Conservation (phyloP, 192 early-diverging fungal species). For the Diversispora epigaea region DNA sequence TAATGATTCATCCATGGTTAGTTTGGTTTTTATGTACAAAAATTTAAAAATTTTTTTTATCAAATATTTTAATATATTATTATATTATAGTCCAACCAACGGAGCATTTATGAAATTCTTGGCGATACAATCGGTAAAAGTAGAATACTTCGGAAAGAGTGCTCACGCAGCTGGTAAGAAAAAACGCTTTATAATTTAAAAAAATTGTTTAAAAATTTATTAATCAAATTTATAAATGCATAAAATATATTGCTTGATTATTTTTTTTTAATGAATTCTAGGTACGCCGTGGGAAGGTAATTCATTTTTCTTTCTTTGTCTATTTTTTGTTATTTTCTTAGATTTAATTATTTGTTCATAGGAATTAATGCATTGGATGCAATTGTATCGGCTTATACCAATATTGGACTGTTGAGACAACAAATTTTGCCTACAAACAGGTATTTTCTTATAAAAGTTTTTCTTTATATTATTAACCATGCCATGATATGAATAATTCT, state of each 20-base stretch:
- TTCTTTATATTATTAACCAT: neutral
- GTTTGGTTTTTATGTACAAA: neutral
- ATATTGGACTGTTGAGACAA: slow-evolving; percentile 68
- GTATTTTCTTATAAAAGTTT: neutral
- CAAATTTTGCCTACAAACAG: slow-evolving; percentile 67
- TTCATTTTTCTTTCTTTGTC: too few species aligned
- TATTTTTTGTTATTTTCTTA: neutral
- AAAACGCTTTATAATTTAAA: neutral
- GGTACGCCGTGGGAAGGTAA: neutral
- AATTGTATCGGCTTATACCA: slow-evolving; percentile 60
- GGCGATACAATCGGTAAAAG: slow-evolving; percentile 42
- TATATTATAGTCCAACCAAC: slow-evolving; percentile 43
- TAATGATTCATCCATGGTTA: slow-evolving; percentile 81
- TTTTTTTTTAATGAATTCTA: too few species aligned
- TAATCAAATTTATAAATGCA: neutral
- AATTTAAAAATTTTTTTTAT: neutral
- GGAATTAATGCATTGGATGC: slow-evolving; percentile 83
- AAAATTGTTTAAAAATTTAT: neutral
- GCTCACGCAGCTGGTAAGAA: slow-evolving; percentile 64
- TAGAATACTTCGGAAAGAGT: slow-evolving; percentile 71
- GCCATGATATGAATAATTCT: neutral
- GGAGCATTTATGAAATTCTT: slow-evolving; percentile 48
- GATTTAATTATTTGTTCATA: slow-evolving; percentile 4
- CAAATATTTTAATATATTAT: neutral
- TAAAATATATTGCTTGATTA: neutral